phyloP scores from a whole-genome alignment of 139 green algal genomes.

The Yamagishiella unicocca region DNA sequence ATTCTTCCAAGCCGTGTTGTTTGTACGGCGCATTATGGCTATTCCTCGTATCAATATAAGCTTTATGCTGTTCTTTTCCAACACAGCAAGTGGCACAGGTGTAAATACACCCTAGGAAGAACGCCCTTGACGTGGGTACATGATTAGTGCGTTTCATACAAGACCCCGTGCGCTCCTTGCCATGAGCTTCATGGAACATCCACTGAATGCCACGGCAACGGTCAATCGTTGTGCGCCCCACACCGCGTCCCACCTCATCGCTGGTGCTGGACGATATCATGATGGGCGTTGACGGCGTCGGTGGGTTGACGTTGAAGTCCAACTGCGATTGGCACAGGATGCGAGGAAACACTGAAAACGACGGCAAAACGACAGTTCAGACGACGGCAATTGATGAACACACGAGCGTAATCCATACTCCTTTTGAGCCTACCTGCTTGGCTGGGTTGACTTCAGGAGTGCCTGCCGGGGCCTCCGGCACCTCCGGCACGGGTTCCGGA shows the following conservation, averaged over 20 bases:
- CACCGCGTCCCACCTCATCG: constrained; percentile 21
- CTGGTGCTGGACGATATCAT: neutral
- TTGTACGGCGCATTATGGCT: too few species aligned
- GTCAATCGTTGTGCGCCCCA: neutral
- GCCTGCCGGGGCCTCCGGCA: neutral
- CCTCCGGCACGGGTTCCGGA: neutral
- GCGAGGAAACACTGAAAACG: too few species aligned
- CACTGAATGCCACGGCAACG: neutral
- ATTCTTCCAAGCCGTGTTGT: too few species aligned
- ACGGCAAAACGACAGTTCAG: neutral
- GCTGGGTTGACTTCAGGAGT: constrained; percentile 22
- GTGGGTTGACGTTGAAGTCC: constrained; percentile 14
- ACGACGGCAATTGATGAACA: neutral
- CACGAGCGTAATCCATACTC: neutral
- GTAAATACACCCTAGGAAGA: neutral
- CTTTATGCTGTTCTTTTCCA: too few species aligned
- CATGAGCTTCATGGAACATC: neutral
- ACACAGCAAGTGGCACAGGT: too few species aligned
- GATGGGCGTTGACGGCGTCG: neutral
- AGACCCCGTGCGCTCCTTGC: neutral
- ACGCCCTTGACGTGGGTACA: neutral
- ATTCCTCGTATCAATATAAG: too few species aligned
- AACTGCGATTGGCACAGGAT: too few species aligned
- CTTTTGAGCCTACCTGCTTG: constrained; percentile 15
- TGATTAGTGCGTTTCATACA: neutral